Conservation (phyloP, 2,329 filamentous ascomycete genomes). For the Neophaeococcomyces aloes region DNA sequence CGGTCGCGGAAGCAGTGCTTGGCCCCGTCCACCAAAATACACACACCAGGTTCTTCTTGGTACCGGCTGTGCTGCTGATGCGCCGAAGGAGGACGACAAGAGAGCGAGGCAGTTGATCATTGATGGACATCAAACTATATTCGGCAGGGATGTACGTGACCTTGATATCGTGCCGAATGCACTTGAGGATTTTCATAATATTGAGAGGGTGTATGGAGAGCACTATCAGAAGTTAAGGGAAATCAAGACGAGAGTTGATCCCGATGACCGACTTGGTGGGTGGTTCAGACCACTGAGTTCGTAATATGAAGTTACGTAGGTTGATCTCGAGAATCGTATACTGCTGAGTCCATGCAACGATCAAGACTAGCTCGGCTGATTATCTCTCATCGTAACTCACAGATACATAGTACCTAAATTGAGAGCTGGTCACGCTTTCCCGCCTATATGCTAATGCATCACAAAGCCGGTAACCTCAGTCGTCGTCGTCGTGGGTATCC, state of each 20-base stretch:
- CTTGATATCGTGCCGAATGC: constrained; percentile 8
- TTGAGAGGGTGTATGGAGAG: constrained; percentile 7
- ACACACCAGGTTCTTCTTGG: constrained; percentile 10
- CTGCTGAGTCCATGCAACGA: no score
- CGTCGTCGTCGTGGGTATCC: no score
- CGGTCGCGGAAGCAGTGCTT: constrained; percentile 5
- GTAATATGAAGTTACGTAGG: no score
- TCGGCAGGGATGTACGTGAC: background rate
- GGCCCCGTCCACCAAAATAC: constrained; percentile 10
- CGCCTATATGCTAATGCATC: no score
- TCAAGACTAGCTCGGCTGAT: no score
- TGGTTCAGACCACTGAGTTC: constrained; percentile 2
- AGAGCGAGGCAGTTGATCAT: constrained; percentile 5
- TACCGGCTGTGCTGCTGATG: constrained; percentile 3
- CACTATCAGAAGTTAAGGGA: constrained; percentile 3
- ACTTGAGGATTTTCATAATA: constrained; percentile 12
- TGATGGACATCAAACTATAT: constrained; percentile 1
- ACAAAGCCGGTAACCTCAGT: no score
- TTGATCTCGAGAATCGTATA: no score
- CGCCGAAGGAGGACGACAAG: background rate
- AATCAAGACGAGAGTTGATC: constrained; percentile 6
- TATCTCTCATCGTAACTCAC: no score
- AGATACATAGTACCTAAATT: no score
- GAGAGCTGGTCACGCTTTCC: no score
- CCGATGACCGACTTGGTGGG: constrained; percentile 1